Base-by-base conservation (phyloP, 371 early-diverging fungal species). In the Mortierella sp. region DNA sequence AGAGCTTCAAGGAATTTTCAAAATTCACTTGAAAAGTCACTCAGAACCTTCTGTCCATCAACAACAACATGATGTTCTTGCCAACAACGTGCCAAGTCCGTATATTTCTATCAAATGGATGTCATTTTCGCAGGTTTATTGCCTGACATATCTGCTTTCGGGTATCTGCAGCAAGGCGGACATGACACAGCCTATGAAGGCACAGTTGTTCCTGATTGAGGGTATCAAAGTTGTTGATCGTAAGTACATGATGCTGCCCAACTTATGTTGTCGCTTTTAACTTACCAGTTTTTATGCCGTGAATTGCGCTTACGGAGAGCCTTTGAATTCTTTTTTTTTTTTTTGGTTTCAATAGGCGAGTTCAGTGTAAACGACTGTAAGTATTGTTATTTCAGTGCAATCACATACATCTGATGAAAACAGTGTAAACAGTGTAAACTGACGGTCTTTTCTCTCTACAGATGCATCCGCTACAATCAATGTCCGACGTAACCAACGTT, bases 141-240 rank as follows among this genome's bases (percentile, higher is more conserved):
- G 70, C 50, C 43, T 76, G 26, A 70, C 78, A 6, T 76, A 76
- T 26, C 34, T 76, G 12, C 58, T 76, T 2, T 76, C 78, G 0
- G 78, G 78, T 14, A 52, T 76, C 44, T 76, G 78, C 44, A 64
- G 51, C 52, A 76, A 76, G 27, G 65, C 70, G 2, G 78, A 76
- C 24, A 61, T 70, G 70, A 76, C 70, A 0, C 70, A 76, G 4
- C 70, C 78, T 7, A 57, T 54, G 59, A 70, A 65, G 30, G 23
- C 70, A 0, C 62, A 76, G 21, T 61, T 70, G 37, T 76, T 70
- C 26, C 50, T 76, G 42, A 31, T 70, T 2, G 78, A 76, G 23
- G 78, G 78, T 4, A 70, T 76, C 62, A 76, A 76, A 31, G 70
- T 70, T 37, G 78, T 76, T 6, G 60, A 76, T 50, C 65, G 78